Evolutionary conservation across 768 basidiomycete species (phyloP).

Genomic region (Chiua virens): DNA sequence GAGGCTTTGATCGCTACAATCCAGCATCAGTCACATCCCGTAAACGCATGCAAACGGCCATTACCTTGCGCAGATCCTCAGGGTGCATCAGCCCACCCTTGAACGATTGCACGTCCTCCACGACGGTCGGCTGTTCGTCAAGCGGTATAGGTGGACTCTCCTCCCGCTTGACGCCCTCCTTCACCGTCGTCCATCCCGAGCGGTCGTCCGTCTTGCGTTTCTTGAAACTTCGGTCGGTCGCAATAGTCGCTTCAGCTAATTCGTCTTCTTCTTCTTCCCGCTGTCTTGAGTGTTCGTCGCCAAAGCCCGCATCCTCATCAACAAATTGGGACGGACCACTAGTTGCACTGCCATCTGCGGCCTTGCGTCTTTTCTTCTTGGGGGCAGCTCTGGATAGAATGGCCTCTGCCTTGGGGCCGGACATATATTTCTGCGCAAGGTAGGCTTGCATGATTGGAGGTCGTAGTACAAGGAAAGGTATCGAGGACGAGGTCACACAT

Average conservation of each 20-base stretch:
- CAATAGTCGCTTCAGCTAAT: constrained; percentile 63
- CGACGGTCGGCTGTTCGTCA: constrained; percentile 70
- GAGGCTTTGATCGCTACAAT: constrained; percentile 40
- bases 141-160: constrained; percentile 52
- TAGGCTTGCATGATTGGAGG: constrained; percentile 64
- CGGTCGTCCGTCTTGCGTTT: constrained; percentile 58
- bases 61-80: constrained; percentile 67
- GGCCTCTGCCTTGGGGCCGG: constrained; percentile 93
- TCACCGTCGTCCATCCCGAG: constrained; percentile 69
- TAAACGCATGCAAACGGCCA: not conserved
- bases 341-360: constrained; percentile 19
- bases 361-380: constrained; percentile 71
- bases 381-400: constrained; percentile 69
- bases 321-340: constrained; percentile 37
- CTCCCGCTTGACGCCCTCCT: constrained; percentile 48
- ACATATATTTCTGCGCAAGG: constrained; percentile 92
- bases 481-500: not conserved
- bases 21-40: not conserved
- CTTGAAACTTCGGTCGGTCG: constrained; percentile 77
- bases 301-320: constrained; percentile 78
- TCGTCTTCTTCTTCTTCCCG: constrained; percentile 58
- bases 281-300: constrained; percentile 41
- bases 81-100: constrained; percentile 79
- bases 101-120: constrained; percentile 49
- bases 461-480: not conserved